Percentiles rank a stretch among this genome's conserved stretches.
phyloP scores from a whole-genome alignment of 176 grass and related monocot genomes.

The Oryza glumipatula region DNA sequence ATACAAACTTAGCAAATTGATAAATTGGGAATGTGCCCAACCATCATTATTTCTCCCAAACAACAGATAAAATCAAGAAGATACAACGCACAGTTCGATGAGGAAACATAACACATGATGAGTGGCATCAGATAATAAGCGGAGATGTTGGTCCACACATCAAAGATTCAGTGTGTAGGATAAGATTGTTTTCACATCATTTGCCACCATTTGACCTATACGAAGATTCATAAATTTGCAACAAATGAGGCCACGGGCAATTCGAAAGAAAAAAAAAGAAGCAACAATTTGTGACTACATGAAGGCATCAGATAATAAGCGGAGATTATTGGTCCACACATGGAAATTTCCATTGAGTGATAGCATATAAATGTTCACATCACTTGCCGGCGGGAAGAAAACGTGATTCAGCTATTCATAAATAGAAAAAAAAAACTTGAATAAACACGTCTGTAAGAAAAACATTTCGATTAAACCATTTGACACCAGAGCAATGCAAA shows the following conservation, averaged over 20 bases:
- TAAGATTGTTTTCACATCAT: slow-evolving; percentile 42
- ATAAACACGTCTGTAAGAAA: neutral
- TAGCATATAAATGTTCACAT: slow-evolving; percentile 61
- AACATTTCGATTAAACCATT: slow-evolving; percentile 74
- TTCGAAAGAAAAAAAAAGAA: accelerated
- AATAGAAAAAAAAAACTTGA: neutral
- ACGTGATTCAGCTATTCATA: neutral
- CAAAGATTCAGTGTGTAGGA: slow-evolving; percentile 50
- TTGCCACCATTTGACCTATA: neutral
- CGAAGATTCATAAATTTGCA: neutral
- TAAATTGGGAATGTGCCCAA: no score
- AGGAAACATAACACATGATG: neutral
- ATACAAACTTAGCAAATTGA: neutral
- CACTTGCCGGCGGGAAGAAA: slow-evolving; percentile 25
- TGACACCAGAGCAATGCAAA: slow-evolving; percentile 83
- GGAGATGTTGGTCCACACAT: slow-evolving; percentile 50
- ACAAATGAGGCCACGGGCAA: neutral
- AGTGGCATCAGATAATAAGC: slow-evolving; percentile 71
- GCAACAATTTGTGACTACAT: neutral
- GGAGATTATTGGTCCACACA: slow-evolving; percentile 60
- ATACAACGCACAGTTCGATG: neutral
- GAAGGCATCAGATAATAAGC: slow-evolving; percentile 72
- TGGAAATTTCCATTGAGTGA: slow-evolving; percentile 47
- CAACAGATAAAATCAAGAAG: no score
- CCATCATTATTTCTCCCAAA: no score